Conservation (phyloP, 2,329 filamentous ascomycete species). For the Claviceps sp. region DNA sequence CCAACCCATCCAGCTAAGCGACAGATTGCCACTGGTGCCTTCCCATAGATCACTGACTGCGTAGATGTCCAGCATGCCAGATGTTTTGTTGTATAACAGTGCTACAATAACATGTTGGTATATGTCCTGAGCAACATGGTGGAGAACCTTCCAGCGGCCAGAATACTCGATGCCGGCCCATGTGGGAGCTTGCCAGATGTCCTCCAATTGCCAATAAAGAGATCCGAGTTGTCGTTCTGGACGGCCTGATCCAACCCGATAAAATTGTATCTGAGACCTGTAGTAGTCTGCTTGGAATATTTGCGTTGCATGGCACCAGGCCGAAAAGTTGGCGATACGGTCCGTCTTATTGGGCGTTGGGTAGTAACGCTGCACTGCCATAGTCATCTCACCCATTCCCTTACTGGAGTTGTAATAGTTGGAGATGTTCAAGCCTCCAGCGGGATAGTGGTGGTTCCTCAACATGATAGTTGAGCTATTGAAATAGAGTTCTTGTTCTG, state of each 20-base stretch:
- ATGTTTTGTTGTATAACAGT: conserved; percentile 38
- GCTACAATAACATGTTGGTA: conserved; percentile 47
- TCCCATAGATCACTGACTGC: conserved; percentile 6
- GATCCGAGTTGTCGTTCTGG: conserved; percentile 44
- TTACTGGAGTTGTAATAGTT: conserved; percentile 9
- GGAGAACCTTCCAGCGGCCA: conserved; percentile 48
- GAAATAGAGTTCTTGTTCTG: conserved; percentile 37
- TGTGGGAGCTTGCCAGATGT: conserved; percentile 50
- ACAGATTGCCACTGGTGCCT: not conserved
- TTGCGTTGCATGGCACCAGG: conserved; percentile 49
- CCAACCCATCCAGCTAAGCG: conserved; percentile 4
- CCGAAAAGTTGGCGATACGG: conserved; percentile 41
- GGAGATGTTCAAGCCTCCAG: conserved; percentile 5
- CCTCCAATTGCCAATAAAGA: conserved; percentile 53
- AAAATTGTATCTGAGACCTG: conserved; percentile 45
- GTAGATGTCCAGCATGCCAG: conserved; percentile 34
- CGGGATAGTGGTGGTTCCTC: conserved; percentile 42
- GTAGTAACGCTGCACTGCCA: conserved; percentile 41
- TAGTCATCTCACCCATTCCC: conserved; percentile 45
- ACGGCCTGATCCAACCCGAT: conserved; percentile 42
- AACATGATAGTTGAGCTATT: conserved; percentile 41
- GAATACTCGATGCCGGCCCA: conserved; percentile 52
- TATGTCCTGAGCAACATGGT: conserved; percentile 43
- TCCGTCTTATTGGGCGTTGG: conserved; percentile 40
- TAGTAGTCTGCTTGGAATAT: conserved; percentile 53